These are phyloP conservation scores for Melanopsichium pennsylvanicum DNA, from an alignment of 1,284 basidiomycete species.

Conservation along the genomic window DNA sequence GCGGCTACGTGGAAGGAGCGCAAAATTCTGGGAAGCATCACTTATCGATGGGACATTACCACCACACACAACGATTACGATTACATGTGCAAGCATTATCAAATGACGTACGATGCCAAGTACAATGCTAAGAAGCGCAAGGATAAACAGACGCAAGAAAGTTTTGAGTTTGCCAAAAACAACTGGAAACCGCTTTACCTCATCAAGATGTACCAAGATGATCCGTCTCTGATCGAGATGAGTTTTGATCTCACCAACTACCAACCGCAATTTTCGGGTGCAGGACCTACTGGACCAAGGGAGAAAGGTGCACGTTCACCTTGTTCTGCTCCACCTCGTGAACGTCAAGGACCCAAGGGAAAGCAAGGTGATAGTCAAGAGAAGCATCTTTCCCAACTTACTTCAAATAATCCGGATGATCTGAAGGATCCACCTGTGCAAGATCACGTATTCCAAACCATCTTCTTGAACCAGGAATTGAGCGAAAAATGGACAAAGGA, in stretches of 20 bases:
- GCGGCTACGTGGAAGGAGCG: constrained; percentile 72
- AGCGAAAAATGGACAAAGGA: constrained; percentile 70
- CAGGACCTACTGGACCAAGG: constrained; percentile 32
- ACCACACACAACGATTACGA: constrained; percentile 72
- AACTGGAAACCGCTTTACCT: constrained; percentile 69
- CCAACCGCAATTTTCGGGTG: constrained; percentile 70
- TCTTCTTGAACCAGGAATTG: constrained; percentile 72
- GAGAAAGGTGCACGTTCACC: constrained; percentile 21
- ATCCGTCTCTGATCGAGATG: constrained; percentile 74
- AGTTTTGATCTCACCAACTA: constrained; percentile 71
- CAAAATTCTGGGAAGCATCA: constrained; percentile 72
- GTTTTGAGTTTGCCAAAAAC: constrained; percentile 68
- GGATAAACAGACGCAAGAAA: constrained; percentile 66
- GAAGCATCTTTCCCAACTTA: constrained; percentile 18
- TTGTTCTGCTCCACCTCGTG: constrained; percentile 37
- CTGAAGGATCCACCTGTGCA: constrained; percentile 62
- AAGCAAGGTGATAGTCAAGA: constrained; percentile 43
- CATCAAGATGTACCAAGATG: constrained; percentile 71
- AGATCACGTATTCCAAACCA: constrained; percentile 74
- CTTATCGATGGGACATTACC: constrained; percentile 71
- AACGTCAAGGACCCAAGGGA: constrained; percentile 42
- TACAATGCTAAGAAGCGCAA: constrained; percentile 65
- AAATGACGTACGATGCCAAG: constrained; percentile 63
- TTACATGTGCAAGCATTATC: constrained; percentile 70
- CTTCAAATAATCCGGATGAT: constrained; percentile 16